Evolutionary conservation across 148 eudicot genomes (phyloP), one percentile per base, ranked within the genome.

Genomic region (Camellia lanceoleosa): DNA sequence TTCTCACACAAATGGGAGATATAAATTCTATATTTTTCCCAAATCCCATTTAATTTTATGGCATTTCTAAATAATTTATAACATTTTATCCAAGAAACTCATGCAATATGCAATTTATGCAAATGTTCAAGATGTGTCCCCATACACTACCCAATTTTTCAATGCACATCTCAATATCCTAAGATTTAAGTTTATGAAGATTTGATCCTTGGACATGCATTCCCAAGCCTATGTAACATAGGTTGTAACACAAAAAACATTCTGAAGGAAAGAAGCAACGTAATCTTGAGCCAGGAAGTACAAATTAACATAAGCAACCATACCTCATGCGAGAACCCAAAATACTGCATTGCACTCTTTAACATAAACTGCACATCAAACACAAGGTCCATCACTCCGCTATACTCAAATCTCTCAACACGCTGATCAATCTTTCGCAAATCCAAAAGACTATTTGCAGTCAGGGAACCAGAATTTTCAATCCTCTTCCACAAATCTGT

Each of bases 291-390:
- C 60, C 19, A 71, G 23, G 9, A 52, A 20, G 16, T n/a, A 70
- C 3, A 49, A 49, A 20, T 20, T 10, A 66, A 66, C 42, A 75
- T 2, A 59, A 75, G 55, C 19, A 47, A 61, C 14, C 63, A 75
- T 89, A 96, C 99, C 99, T 93, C 98, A 76, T 84, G 89, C 11
- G 99, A 93, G 78, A 84, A 89, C 16, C 90, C 91, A 81, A 82
- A 91, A 86, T 86, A 86, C 82, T 91, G 95, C 79, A 96, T 88
- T 66, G 91, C 89, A 86, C 83, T 79, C 80, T 88, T 92, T 82
- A 96, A 79, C 95, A 93, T 89, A 64, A 79, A 81, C 82, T 96
- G 99, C 81, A 96, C 97, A 84, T 96, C 99, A 75, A 80, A 85
- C 20, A 93, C 90, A 84, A 96, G 83, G 59, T 92, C 95, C 87